Conservation (phyloP, 2,329 filamentous ascomycete species). For the Xylariomycetidae sp. region DNA sequence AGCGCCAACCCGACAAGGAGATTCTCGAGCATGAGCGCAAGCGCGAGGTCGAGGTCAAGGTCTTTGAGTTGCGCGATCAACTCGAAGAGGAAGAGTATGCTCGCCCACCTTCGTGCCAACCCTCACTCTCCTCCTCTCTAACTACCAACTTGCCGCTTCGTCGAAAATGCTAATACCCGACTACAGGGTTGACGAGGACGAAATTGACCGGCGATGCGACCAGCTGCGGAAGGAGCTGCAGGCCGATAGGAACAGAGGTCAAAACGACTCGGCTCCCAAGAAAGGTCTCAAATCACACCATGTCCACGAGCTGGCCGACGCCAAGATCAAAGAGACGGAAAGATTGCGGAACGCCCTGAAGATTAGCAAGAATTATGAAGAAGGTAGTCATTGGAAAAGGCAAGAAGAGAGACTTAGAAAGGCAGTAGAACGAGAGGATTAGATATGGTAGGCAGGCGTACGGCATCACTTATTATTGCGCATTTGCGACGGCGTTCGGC, state of each 20-base stretch:
- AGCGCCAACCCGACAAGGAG: slow-evolving; percentile 81
- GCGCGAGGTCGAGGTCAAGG: slow-evolving; percentile 86
- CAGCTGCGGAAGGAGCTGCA: slow-evolving; percentile 60
- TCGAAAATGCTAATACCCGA: no score
- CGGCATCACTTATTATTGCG: no score
- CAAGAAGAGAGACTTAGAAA: slow-evolving; percentile 66
- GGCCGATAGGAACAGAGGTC: slow-evolving; percentile 46
- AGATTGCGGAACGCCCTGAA: slow-evolving; percentile 79
- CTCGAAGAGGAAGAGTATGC: slow-evolving; percentile 84
- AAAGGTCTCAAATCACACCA: slow-evolving; percentile 81
- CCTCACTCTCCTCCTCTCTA: not conserved
- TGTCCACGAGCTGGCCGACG: slow-evolving; percentile 92
- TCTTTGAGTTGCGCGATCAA: slow-evolving; percentile 82
- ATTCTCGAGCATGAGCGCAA: slow-evolving; percentile 94
- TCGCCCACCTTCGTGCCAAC: not conserved
- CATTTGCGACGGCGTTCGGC: slow-evolving; percentile 12
- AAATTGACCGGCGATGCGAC: slow-evolving; percentile 76
- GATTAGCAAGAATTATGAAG: slow-evolving; percentile 80
- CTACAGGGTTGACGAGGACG: slow-evolving; percentile 72
- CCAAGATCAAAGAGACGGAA: slow-evolving; percentile 95
- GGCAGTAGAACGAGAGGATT: slow-evolving; percentile 36
- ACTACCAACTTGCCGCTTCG: no score
- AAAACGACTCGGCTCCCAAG: slow-evolving; percentile 33
- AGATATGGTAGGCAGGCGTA: no score
- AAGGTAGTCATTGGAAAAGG: slow-evolving; percentile 79